Conservation (phyloP, 202 grass and related monocot species). For the Cymbopogon flexuosus region DNA sequence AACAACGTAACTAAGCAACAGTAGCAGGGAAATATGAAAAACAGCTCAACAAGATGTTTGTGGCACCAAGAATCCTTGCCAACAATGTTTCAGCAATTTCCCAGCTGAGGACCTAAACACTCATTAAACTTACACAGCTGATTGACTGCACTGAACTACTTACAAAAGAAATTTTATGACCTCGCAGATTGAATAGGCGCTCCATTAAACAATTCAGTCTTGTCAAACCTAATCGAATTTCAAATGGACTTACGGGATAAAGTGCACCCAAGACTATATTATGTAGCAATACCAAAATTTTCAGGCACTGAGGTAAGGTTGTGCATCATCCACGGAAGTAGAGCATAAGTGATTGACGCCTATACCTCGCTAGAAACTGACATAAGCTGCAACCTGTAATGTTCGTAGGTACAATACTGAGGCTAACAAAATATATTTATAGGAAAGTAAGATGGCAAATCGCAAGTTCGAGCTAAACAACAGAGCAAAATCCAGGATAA, state of each 20-base stretch:
- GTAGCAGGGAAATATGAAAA: not conserved
- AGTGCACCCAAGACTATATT: not conserved
- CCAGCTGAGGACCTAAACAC: not conserved
- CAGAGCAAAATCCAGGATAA: no score
- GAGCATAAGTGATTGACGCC: not conserved
- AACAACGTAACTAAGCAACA: not conserved
- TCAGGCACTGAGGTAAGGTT: not conserved
- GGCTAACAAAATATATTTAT: not conserved
- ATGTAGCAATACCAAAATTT: not conserved
- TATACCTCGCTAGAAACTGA: not conserved
- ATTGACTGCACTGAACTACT: not conserved
- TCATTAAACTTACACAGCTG: not conserved
- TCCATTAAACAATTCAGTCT: not conserved
- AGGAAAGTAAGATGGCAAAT: not conserved
- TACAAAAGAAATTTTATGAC: not conserved
- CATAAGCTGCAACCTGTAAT: not conserved
- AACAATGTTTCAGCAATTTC: conserved; percentile 21
- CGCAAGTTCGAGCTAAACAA: not conserved
- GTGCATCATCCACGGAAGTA: not conserved
- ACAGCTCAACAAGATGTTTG: not conserved
- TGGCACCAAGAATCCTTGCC: not conserved
- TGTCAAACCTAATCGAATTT: not conserved
- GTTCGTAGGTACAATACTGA: not conserved
- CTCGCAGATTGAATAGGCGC: not conserved
- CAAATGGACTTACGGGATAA: not conserved